phyloP scores from a whole-genome alignment of 176 grass and related monocot genomes.

The Tuctoria greenei region DNA sequence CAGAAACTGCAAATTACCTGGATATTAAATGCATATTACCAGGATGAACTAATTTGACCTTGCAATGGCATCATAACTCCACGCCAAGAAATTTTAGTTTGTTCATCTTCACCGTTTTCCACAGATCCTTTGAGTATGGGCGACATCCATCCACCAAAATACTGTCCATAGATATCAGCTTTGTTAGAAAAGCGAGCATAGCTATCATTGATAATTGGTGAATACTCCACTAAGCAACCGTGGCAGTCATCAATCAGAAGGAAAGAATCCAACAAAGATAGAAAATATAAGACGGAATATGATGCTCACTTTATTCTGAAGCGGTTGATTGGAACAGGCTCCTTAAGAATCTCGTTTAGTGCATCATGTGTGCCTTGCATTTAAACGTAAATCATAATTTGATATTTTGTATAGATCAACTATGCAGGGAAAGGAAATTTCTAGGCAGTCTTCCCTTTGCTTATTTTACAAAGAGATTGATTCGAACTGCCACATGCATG shows the following conservation, averaged over 20 bases:
- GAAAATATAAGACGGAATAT: too few species aligned
- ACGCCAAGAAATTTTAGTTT: conserved; percentile 78
- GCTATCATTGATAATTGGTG: not conserved
- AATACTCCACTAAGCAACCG: too few species aligned
- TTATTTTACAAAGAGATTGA: too few species aligned
- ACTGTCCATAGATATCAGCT: conserved; percentile 41
- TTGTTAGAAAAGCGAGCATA: conserved; percentile 15
- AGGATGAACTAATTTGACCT: conserved; percentile 42
- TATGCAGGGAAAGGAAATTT: too few species aligned
- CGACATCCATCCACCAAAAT: conserved; percentile 87
- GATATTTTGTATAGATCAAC: not conserved
- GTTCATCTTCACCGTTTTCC: conserved; percentile 85
- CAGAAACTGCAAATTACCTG: not conserved
- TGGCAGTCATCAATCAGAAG: too few species aligned
- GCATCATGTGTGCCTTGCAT: conserved; percentile 73
- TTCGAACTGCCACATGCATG: too few species aligned
- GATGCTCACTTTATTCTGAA: too few species aligned
- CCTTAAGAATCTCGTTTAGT: conserved; percentile 48
- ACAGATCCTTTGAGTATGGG: conserved; percentile 83
- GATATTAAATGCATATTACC: not conserved
- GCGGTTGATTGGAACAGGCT: not conserved
- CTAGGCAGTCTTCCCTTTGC: too few species aligned
- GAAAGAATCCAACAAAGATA: too few species aligned
- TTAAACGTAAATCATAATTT: not conserved
- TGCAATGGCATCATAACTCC: conserved; percentile 80